Evolutionary conservation across 1,284 basidiomycete species (phyloP).

Genomic region (Naganishia cerealis): DNA sequence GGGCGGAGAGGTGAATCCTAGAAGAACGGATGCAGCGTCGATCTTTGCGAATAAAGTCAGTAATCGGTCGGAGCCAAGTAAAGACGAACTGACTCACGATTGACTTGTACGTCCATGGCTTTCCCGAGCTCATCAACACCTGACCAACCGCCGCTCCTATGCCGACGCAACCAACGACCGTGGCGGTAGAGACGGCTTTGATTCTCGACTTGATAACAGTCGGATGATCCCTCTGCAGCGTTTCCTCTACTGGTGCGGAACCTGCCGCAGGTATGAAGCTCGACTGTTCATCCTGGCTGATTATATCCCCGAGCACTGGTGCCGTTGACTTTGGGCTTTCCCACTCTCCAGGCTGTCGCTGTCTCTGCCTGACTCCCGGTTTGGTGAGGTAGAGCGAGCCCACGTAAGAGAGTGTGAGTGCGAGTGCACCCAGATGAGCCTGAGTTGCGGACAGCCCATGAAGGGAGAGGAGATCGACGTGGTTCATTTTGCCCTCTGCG

Average conservation of each 20-base stretch:
- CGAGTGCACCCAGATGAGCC: conserved; percentile 45
- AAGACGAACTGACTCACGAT: conserved; percentile 1
- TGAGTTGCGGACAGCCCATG: conserved; percentile 16
- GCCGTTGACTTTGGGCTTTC: conserved; percentile 14
- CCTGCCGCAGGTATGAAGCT: not conserved
- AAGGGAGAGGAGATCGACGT: not conserved
- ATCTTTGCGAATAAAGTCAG: not conserved
- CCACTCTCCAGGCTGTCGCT: conserved; percentile 31
- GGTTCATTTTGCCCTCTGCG: not conserved
- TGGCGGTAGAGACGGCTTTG: conserved; percentile 47
- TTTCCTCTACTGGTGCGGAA: conserved; percentile 23
- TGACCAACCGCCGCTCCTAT: conserved; percentile 41
- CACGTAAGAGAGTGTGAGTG: conserved; percentile 56
- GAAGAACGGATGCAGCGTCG: conserved; percentile 3
- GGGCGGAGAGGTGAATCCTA: conserved; percentile 37
- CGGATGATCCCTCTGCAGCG: conserved; percentile 51
- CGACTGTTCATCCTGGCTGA: conserved; percentile 21
- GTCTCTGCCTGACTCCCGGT: conserved; percentile 22
- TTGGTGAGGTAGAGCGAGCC: conserved; percentile 56
- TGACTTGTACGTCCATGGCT: conserved; percentile 28
- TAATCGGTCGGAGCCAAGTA: not conserved
- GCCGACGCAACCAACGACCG: conserved; percentile 41
- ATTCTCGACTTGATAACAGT: conserved; percentile 49
- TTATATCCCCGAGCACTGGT: conserved; percentile 31
- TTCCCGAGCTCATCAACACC: conserved; percentile 5